Percentiles rank a stretch among this genome's conserved stretches.
Evolutionary conservation across 345 rosid species (phyloP).

Genomic region (Salix caprea): DNA sequence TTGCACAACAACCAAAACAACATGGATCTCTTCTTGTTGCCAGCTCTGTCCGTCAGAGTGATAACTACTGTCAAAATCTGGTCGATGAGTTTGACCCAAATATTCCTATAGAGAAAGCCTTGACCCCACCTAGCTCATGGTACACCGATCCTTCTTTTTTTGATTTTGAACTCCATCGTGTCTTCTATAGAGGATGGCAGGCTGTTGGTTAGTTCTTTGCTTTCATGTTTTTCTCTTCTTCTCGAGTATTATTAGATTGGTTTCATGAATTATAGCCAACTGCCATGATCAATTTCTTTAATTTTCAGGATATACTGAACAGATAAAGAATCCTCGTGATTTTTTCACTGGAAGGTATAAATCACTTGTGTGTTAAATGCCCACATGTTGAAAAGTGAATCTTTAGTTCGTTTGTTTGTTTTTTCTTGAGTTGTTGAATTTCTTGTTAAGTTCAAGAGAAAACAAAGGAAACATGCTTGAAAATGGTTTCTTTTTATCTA

Average conservation of each 20-base stretch:
- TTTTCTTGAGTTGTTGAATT: too few species aligned
- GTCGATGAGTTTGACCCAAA: slow-evolving; percentile 54
- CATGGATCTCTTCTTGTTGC: neutral
- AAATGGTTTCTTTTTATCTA: too few species aligned
- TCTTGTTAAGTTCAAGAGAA: too few species aligned
- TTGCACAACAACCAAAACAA: neutral
- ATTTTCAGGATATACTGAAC: slow-evolving; percentile 59
- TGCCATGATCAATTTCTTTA: neutral
- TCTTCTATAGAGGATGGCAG: slow-evolving; percentile 86
- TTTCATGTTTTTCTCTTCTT: neutral
- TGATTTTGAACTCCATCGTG: slow-evolving; percentile 51
- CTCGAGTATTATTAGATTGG: too few species aligned
- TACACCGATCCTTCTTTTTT: slow-evolving; percentile 60
- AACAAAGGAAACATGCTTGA: too few species aligned
- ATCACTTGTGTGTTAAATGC: neutral
- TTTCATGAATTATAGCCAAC: neutral
- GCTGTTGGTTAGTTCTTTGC: slow-evolving; percentile 55
- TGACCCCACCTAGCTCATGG: slow-evolving; percentile 84
- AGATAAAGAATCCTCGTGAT: slow-evolving; percentile 58
- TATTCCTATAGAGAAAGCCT: slow-evolving; percentile 63
- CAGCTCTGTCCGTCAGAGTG: neutral
- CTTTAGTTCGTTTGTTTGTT: too few species aligned
- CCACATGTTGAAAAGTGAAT: too few species aligned
- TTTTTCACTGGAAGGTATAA: slow-evolving; percentile 80
- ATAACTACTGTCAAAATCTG: slow-evolving; percentile 13